Evolutionary conservation across 1,139 yeast genomes (phyloP).

Genomic region (Arxiozyma slooffiae): DNA sequence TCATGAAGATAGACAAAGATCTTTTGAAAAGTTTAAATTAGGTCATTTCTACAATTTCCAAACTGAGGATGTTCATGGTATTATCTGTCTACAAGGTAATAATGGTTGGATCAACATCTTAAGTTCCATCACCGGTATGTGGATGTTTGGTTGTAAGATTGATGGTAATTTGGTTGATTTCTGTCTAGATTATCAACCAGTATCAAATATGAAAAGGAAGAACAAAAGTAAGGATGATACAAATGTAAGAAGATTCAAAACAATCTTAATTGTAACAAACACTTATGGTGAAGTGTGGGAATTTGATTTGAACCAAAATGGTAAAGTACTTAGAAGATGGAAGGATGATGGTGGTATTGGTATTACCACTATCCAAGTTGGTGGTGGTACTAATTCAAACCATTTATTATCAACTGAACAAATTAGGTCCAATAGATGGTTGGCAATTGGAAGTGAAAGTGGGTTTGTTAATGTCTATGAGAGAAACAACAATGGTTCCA

Average conservation of each 20-base stretch:
- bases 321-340: conserved; percentile 60
- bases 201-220: conserved; percentile 8
- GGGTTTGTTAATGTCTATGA: conserved; percentile 90
- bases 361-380: conserved; percentile 66
- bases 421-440: conserved; percentile 53
- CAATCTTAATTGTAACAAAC: conserved; percentile 52
- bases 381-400: conserved; percentile 42
- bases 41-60: conserved; percentile 33
- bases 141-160: conserved; percentile 76
- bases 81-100: conserved; percentile 68
- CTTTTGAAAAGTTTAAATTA: conserved; percentile 77
- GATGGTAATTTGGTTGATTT: conserved; percentile 80
- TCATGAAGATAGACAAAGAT: conserved; percentile 70
- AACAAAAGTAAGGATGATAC: conserved; percentile 4
- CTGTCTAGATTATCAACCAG: conserved; percentile 43
- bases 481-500: conserved; percentile 18
- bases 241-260: conserved; percentile 15
- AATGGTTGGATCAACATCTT: conserved; percentile 86
- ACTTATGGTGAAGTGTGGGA: conserved; percentile 90
- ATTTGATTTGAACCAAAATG: conserved; percentile 44
- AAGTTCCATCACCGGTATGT: conserved; percentile 70
- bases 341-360: conserved; percentile 81
- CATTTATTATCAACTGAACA: conserved; percentile 20
- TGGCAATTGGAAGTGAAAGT: conserved; percentile 79
- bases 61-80: conserved; percentile 46